phyloP scores from a whole-genome alignment of 1,284 basidiomycete genomes.

The Ustilago loliicola region DNA sequence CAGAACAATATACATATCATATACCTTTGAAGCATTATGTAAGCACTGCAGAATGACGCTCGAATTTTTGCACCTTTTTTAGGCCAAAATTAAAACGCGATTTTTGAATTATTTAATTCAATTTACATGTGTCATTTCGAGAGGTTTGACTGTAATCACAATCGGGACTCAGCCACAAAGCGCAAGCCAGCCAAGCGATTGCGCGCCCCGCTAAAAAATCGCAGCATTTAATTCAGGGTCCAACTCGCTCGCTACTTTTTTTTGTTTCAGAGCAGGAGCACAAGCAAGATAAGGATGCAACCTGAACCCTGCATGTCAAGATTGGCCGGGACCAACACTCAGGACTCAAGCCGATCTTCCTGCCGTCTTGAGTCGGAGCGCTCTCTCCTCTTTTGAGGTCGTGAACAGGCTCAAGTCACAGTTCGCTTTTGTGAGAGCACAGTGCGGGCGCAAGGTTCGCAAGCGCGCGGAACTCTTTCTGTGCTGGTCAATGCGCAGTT shows the following conservation, averaged over 20 bases:
- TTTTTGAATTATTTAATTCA: too few species aligned
- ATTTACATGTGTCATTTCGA: too few species aligned
- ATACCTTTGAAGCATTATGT: too few species aligned
- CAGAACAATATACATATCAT: too few species aligned
- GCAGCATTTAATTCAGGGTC: constrained; percentile 40
- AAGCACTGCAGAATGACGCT: too few species aligned
- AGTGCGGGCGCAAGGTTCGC: not conserved
- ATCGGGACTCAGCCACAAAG: constrained; percentile 17
- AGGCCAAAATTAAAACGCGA: too few species aligned
- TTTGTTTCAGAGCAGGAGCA: too few species aligned
- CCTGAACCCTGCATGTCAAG: constrained; percentile 39
- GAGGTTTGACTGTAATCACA: too few species aligned
- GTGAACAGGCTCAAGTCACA: not conserved
- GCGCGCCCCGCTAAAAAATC: not conserved
- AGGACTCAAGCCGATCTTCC: not conserved
- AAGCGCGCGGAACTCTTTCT: not conserved
- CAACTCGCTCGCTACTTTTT: not conserved
- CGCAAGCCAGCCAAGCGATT: constrained; percentile 7
- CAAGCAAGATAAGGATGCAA: constrained; percentile 29
- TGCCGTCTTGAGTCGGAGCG: not conserved
- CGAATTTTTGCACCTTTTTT: too few species aligned
- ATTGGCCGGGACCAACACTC: not conserved
- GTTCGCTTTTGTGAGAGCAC: not conserved
- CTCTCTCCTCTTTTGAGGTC: too few species aligned
- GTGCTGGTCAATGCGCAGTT: constrained; percentile 4